Evolutionary conservation across 768 basidiomycete species (phyloP).

Genomic region (Serendipita sp.): DNA sequence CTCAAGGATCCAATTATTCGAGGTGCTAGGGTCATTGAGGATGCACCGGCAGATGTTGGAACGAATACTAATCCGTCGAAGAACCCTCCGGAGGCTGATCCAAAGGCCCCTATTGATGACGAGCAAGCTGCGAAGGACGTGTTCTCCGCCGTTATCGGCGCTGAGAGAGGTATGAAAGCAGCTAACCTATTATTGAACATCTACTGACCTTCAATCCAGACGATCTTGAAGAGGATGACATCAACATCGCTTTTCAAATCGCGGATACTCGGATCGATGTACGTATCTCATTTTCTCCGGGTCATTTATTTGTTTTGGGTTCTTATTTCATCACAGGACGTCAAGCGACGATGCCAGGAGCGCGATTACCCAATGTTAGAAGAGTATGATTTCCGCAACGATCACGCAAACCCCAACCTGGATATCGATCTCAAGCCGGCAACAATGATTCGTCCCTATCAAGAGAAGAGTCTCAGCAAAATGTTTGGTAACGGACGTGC

Average conservation of each 20-base stretch:
- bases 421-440: conserved; percentile 98
- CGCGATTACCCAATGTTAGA: conserved; percentile 96
- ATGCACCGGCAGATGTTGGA: not conserved
- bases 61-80: not conserved
- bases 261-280: conserved; percentile 89
- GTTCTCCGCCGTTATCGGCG: conserved; percentile 91
- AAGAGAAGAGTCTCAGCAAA: conserved; percentile 95
- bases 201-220: conserved; percentile 31
- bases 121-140: conserved; percentile 27
- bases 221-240: conserved; percentile 95
- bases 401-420: conserved; percentile 87
- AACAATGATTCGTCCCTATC: conserved; percentile 94
- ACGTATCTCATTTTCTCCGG: conserved; percentile 14
- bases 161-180: conserved; percentile 51
- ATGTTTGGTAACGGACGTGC: conserved; percentile 99
- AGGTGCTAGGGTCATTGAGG: conserved; percentile 53
- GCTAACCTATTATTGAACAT: not conserved
- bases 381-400: conserved; percentile 98
- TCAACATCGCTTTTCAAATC: conserved; percentile 94
- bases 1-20: conserved; percentile 77
- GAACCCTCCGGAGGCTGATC: not conserved
- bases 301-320: too few relatives aligned
- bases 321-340: conserved; percentile 47
- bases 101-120: conserved; percentile 13
- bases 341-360: conserved; percentile 93